Evolutionary conservation across 2,329 filamentous ascomycete species (phyloP).

Genomic region (Cercospora sojina): DNA sequence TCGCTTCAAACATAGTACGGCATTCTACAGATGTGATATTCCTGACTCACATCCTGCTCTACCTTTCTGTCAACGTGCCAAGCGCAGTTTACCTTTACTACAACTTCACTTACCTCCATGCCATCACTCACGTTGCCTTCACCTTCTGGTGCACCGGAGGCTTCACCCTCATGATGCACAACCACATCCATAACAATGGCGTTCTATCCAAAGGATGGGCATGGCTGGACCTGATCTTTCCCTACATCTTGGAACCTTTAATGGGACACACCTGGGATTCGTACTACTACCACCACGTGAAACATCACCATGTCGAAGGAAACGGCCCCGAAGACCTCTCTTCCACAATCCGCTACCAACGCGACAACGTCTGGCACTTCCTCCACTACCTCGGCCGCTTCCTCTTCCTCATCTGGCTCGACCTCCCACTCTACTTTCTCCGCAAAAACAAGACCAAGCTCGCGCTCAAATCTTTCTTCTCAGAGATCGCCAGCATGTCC

Average conservation of each 20-base stretch:
- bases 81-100: slow-evolving; percentile 65
- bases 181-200: slow-evolving; percentile 77
- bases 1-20: slow-evolving; percentile 59
- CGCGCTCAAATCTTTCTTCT: slow-evolving; percentile 58
- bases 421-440: slow-evolving; percentile 72
- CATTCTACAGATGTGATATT: slow-evolving; percentile 73
- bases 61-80: slow-evolving; percentile 67
- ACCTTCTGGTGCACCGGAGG: slow-evolving; percentile 68
- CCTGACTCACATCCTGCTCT: slow-evolving; percentile 72
- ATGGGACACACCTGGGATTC: slow-evolving; percentile 85
- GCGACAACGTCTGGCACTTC: slow-evolving; percentile 66
- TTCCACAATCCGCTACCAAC: slow-evolving; percentile 73
- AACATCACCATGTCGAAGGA: slow-evolving; percentile 79
- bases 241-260: slow-evolving; percentile 71
- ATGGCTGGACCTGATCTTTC: slow-evolving; percentile 64
- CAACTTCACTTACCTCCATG: slow-evolving; percentile 67
- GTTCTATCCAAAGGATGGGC: slow-evolving; percentile 58
- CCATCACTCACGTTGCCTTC: slow-evolving; percentile 63
- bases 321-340: slow-evolving; percentile 76
- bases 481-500: slow-evolving; percentile 60
- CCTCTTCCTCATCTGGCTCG: slow-evolving; percentile 70
- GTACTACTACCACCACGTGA: slow-evolving; percentile 83
- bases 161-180: slow-evolving; percentile 80
- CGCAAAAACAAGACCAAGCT: slow-evolving; percentile 58
- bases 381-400: slow-evolving; percentile 72